These are phyloP conservation scores for Neobulgaria alba DNA, from an alignment of 2,329 filamentous ascomycete genomes.

Conservation along the genomic window DNA sequence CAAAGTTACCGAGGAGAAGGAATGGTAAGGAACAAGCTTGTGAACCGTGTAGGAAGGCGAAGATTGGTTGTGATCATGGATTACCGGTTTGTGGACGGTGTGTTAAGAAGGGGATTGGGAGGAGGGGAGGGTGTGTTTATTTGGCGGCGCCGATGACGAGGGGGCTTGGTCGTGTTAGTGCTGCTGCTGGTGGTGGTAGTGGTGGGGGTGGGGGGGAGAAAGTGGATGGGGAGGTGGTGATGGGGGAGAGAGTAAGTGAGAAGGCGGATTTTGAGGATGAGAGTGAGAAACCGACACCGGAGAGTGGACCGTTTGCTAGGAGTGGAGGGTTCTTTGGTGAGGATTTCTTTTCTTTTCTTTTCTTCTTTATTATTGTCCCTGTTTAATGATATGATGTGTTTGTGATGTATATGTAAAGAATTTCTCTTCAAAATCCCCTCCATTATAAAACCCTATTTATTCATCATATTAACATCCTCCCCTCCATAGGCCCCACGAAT, in stretches of 20 bases:
- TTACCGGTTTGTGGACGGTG: conserved; percentile 22
- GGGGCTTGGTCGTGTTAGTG: conserved; percentile 2
- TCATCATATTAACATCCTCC: conserved; percentile 5
- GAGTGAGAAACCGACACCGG: conserved; percentile 7
- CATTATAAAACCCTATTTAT: not conserved
- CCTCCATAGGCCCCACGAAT: conserved; percentile 22
- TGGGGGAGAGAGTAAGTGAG: conserved; percentile 1
- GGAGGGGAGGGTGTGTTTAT: conserved; percentile 23
- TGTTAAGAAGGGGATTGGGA: conserved; percentile 18
- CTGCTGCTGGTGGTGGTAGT: conserved; percentile 2
- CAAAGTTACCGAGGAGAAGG: conserved; percentile 13
- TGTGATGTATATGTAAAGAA: too few species aligned
- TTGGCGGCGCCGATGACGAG: conserved; percentile 22
- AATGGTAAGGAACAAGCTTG: conserved; percentile 25
- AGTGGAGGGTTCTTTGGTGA: conserved; percentile 13
- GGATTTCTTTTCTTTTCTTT: conserved; percentile 1
- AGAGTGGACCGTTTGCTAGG: conserved; percentile 15
- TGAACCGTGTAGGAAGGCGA: conserved; percentile 25
- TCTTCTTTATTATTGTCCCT: not conserved
- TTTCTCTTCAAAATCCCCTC: too few species aligned
- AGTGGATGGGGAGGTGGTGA: not conserved
- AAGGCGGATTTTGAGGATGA: conserved; percentile 1
- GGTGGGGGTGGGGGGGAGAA: not conserved
- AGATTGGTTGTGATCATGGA: conserved; percentile 24
- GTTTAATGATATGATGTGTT: too few species aligned